These are phyloP conservation scores for Geotrichum fermentans DNA, from an alignment of 1,139 yeast genomes.

Conservation along the genomic window DNA sequence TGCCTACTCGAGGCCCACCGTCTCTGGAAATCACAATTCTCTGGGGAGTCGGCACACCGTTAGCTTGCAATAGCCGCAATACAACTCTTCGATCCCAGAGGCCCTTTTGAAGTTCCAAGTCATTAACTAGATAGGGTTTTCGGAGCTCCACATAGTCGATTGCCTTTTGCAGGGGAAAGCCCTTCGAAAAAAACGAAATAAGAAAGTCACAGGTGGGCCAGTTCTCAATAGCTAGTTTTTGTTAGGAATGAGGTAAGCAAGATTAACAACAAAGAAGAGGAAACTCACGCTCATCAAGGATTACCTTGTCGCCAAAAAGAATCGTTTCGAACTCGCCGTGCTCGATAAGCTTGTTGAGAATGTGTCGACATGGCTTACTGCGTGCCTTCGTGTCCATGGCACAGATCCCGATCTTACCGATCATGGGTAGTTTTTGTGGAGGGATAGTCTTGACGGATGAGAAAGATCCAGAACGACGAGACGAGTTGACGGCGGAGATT, in stretches of 20 bases:
- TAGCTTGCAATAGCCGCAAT: conserved; percentile 67
- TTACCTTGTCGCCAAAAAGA: conserved; percentile 95
- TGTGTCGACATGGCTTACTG: conserved; percentile 91
- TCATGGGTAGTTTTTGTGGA: conserved; percentile 46
- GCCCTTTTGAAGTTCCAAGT: conserved; percentile 81
- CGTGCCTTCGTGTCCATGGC: conserved; percentile 98
- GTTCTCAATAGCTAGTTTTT: conserved; percentile 55
- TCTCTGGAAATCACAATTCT: conserved; percentile 87
- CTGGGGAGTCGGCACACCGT: conserved; percentile 80
- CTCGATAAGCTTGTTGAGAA: conserved; percentile 79
- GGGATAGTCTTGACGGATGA: conserved; percentile 7
- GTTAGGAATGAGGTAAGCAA: neutral
- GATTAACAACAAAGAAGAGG: neutral
- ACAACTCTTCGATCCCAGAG: conserved; percentile 95
- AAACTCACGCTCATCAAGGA: conserved; percentile 62
- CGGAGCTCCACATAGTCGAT: conserved; percentile 83
- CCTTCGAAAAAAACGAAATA: conserved; percentile 85
- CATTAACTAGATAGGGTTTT: conserved; percentile 85
- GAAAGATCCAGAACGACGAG: conserved; percentile 13
- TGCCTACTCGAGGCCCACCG: conserved; percentile 91
- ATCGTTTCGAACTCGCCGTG: conserved; percentile 95
- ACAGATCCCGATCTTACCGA: conserved; percentile 96
- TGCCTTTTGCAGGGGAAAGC: conserved; percentile 94
- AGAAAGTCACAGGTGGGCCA: conserved; percentile 99
- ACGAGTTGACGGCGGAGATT: neutral